Base-by-base conservation (phyloP, 1,139 yeast species). In the Scheffersomyces titani region DNA sequence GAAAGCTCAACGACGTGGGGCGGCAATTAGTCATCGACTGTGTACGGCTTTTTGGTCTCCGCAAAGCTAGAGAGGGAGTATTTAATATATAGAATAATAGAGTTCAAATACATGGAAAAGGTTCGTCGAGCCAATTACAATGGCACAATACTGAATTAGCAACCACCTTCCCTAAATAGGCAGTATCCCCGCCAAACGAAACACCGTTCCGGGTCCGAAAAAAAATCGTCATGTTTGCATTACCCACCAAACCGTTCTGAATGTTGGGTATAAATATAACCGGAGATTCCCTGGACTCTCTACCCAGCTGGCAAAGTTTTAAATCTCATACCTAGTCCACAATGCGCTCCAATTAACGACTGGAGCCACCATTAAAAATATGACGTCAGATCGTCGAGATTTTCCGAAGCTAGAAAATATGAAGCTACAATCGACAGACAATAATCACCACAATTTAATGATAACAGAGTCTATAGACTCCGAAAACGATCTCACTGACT, bases 41-140 rank as follows among this genome's bases (percentile, higher is more conserved):
- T 20, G 59, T 63, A 18, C 62, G 70, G 6, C 51, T 65, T 16
- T 61, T 62, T 45, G 70, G 70, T n/a, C 44, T 63, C 16, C 63
- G 60, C 11, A 61, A 57, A 53, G 50, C 58, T 9, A 51, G 50
- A 20, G 22, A 46, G 24, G 20, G 24, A 19, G 9, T 46, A 30
- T 7, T 30, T 11, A 30, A 30, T 30, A 30, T 30, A 30, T 30
- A 30, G 40, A 30, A 11, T 24, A n/a, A n/a, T n/a, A n/a, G n/a
- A n/a, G n/a, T n/a, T n/a, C n/a, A n/a, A n/a, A 24, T 24, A 22
- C 24, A 30, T 30, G 16, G 40, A 30, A 30, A 3, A 30, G 40
- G 40, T 2, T 11, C 11, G 40, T 30, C 9, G 56, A 55, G 2
- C 48, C 61, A 1, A 50, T 59, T 13, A 44, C 59, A 4, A 22